Evolutionary conservation across 768 basidiomycete species (phyloP).

Genomic region (Tricholoma flavovirens): DNA sequence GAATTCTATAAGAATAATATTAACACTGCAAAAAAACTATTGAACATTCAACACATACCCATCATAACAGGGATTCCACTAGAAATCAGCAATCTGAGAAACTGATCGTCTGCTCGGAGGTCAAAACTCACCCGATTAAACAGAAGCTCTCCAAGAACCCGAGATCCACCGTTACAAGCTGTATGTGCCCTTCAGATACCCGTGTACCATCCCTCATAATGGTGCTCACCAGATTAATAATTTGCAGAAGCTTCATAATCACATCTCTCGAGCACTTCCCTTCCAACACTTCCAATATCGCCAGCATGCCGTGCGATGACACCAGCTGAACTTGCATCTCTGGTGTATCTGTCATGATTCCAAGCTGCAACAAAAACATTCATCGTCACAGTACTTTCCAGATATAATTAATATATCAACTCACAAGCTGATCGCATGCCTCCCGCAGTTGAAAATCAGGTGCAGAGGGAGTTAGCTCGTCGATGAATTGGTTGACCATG

Average conservation of each 20-base stretch:
- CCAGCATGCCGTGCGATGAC: conserved; percentile 90
- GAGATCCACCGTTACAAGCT: conserved; percentile 69
- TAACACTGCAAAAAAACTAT: neutral
- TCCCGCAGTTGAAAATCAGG: conserved; percentile 80
- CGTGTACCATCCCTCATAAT: neutral
- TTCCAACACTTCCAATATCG: conserved; percentile 90
- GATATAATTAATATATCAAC: conserved; percentile 17
- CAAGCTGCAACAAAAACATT: conserved; percentile 40
- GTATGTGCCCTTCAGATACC: neutral
- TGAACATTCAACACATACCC: conserved; percentile 41
- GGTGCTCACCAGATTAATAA: conserved; percentile 75
- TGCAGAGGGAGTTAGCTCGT: conserved; percentile 75
- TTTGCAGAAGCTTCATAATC: conserved; percentile 76
- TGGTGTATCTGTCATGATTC: conserved; percentile 69
- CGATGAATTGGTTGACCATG: conserved; percentile 78
- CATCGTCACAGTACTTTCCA: neutral
- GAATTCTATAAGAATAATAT: conserved; percentile 49
- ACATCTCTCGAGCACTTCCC: conserved; percentile 82
- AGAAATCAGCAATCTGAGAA: conserved; percentile 7
- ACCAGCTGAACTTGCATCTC: conserved; percentile 89
- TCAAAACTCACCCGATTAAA: conserved; percentile 63
- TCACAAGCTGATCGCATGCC: conserved; percentile 82
- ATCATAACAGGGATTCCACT: conserved; percentile 96
- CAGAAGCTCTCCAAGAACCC: conserved; percentile 94
- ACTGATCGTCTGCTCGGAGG: neutral